Evolutionary conservation across 1,284 basidiomycete genomes (phyloP), one percentile per base, ranked within the genome.

Genomic region (Mycena citricolor): DNA sequence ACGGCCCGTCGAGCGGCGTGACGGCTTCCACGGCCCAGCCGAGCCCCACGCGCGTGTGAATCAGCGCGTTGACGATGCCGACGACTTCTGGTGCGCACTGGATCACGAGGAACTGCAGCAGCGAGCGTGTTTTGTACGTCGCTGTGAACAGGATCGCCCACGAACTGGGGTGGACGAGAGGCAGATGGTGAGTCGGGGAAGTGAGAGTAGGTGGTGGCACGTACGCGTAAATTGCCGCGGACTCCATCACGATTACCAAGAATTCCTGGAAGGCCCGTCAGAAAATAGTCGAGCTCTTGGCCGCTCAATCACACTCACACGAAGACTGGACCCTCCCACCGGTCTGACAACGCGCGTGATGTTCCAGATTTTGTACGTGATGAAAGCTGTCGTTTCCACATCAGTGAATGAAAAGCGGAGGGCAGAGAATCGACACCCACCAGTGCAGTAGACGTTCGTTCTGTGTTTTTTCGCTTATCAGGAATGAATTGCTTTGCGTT

Each of bases 21-120:
- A n/a, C n/a, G n/a, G 42, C 38, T 17, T 44, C 47, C 16, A 45
- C 28, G 20, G 48, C 44, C 48, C 48, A 50, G 1, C 48, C 48
- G 23, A 50, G 44, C 16, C 48, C 48, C 1, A 50, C 48, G 13
- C 48, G 48, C 11, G 48, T 50, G 24, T 50, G 48, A 23, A 50
- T 35, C 4, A 35, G 44, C 32, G 44, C 44, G 26, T 46, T 46
- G 13, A 46, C 44, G 32, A 46, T 35, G 13, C 44, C 44, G 2
- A 46, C 44, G 20, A 46, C 32, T 17, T 20, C 24, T 19, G 44
- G 44, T 12, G 44, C 44, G 13, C 7, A 14, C 28, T 46, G 37
- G 31, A 46, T 46, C n/a, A 35, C 38, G 38, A 40, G 12, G 38
- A 35, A 40, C 26, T 46, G 44, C 13, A 46, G 37, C 26, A 28